Percentiles rank a stretch among this genome's conserved stretches.
phyloP scores from a whole-genome alignment of 768 basidiomycete genomes.

The Rhodosporidiobolus sp. region DNA sequence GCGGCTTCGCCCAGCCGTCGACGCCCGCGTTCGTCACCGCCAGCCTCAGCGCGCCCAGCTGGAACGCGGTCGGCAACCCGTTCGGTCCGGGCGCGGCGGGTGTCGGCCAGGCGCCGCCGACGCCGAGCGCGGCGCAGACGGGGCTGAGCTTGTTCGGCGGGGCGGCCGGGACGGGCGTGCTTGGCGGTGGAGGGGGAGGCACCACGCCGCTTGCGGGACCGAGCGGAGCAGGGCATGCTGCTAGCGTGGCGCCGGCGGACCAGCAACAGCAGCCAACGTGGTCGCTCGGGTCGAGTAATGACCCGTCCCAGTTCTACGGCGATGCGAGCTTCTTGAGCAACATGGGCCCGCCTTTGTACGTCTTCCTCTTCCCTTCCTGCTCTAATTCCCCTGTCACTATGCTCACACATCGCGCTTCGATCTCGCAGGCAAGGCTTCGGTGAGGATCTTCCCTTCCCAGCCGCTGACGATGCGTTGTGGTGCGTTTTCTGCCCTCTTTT shows the following conservation, averaged over 20 bases:
- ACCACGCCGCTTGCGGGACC: too few relatives aligned
- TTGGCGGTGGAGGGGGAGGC: too few relatives aligned
- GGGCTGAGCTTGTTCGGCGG: too few relatives aligned
- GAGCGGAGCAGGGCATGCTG: too few relatives aligned
- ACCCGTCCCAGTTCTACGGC: too few relatives aligned
- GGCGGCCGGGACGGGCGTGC: too few relatives aligned
- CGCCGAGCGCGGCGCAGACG: too few relatives aligned
- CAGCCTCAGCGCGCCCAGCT: constrained; percentile 8
- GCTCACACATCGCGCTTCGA: neutral
- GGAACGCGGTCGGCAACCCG: neutral
- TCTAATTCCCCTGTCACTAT: too few relatives aligned
- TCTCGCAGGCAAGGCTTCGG: neutral
- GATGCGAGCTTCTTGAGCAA: neutral
- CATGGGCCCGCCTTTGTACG: constrained; percentile 1
- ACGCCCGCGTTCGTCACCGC: neutral
- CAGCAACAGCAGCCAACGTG: neutral
- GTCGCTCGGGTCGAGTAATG: too few relatives aligned
- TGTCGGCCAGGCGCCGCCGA: neutral
- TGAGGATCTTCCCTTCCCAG: constrained; percentile 3
- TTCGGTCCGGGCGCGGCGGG: neutral
- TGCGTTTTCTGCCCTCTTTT: neutral
- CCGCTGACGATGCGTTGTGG: constrained; percentile 11
- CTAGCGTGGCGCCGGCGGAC: neutral
- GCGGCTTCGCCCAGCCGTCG: neutral
- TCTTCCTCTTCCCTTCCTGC: neutral